Evolutionary conservation across 805 yeast species (phyloP), one percentile per base, ranked within the genome.

Genomic region (Monosporozyma unispora): DNA sequence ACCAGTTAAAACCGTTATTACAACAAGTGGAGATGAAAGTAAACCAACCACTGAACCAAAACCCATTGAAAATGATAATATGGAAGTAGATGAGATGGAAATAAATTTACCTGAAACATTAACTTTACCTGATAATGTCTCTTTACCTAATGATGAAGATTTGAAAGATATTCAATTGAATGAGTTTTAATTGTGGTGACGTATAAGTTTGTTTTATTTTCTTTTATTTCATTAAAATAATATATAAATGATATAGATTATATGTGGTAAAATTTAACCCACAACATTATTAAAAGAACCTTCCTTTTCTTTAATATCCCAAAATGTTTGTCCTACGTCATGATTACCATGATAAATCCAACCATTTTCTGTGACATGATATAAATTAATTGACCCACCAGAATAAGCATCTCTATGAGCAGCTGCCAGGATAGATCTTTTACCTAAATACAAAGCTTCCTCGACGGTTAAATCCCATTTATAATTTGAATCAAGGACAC

Each of bases 371-470:
- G 93, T 84, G 52, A 93, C 91, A 66, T 93, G 98, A 68, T 82
- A 93, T 61, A 93, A 73, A 67, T 93, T 93, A 56, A 91, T 81
- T 1, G 96, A 87, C 58, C 98, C 98, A 76, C 99, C 99, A 51
- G 96, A 88, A 70, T 75, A 93, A 5, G 98, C 99, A 69, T 93
- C 99, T 78, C 99, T 85, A 67, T 93, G 99, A 29, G 97, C 86
- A 46, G 99, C 99, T 42, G 98, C 99, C 59, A 93, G 76, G 61
- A 93, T 93, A 44, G 96, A 84, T 70, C 99, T 82, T 71, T 90
- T 90, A 57, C 99, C 99, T 56, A 93, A 76, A 61, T 86, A 86
- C 54, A 93, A 76, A 3, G 98, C 98, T 55, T 93, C 98, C 54
- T 93, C 98, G 3, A 87, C 91, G 1, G 87, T 67, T 54, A 93